Base-by-base conservation (phyloP, 805 yeast species). In the Danielia reshetovae region DNA sequence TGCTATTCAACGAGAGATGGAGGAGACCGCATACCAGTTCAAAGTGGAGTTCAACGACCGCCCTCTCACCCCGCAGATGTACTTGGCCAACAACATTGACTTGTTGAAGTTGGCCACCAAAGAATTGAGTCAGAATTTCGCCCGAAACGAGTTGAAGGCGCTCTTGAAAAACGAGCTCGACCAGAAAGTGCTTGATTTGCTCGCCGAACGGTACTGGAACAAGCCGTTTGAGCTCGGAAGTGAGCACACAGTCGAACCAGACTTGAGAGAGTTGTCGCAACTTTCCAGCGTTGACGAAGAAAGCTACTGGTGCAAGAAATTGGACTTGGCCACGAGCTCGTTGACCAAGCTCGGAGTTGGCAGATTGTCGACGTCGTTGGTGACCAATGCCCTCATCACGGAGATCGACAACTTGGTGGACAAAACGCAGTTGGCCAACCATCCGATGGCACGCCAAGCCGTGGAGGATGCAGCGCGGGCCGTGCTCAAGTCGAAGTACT, bases 31-130 rank as follows among this genome's bases (percentile, higher is more conserved):
- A 1, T 93, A 93, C 56, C 79, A 82, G 55, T 93, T 87, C 65
- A 93, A 93, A 57, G 99, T 93, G 16, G 97, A 93, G 59, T 93
- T 88, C 61, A 93, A 93, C 55, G 99, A 93, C 59, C 76, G 97
- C 35, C 85, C 83, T 23, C 69, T 93, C 43, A 93, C 99, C 0
- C 95, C 97, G 11, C 93, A 88, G 52, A 86, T 95, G 39, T 93
- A 93, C 54, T 70, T 93, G 48, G 95, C 97, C 15, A 90, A 85
- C 53, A 86, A 93, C 36, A 77, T 93, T 22, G 99, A 93, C 58
- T 66, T 84, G 32, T 70, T 94, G 52, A 93, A 93, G 57, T 69
- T 84, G 25, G 81, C 87, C 0, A 80, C 90, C 39, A 90, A 93
- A 56, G 96, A 90, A 43, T 74, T 94, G 46, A 81, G 89, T 48